Evolutionary conservation across 2,329 filamentous ascomycete genomes (phyloP), one percentile per base, ranked within the genome.

Genomic region (Phyllosticta citribraziliensis): DNA sequence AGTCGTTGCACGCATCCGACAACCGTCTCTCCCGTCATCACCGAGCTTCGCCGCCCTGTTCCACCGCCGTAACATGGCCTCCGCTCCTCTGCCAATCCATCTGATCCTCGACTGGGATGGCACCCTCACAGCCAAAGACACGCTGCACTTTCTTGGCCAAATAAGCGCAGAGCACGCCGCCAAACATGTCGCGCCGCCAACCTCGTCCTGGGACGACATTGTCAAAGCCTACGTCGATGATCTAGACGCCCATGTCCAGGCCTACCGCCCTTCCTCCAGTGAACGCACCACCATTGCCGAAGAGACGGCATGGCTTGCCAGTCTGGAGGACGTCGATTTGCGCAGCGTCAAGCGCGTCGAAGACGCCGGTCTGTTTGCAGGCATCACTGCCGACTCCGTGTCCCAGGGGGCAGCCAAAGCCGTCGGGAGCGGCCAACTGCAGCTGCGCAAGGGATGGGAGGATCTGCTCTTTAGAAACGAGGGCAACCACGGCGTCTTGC

Each of bases 41-140:
- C 58, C 53, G 53, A 24, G 35, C 52, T 24, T 52, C 55, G 52
- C 27, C 53, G 52, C 40, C 53, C n/a, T 25, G 25, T 24, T 54
- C 24, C 58, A 52, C 19, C 20, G 20, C 20, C 25, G 6, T 50
- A 22, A 24, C 51, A 61, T 57, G 59, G 55, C 54, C 56, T 57
- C 55, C 27, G 50, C 55, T 33, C 20, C 54, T 24, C 19, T 24
- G 54, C 60, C 67, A 19, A 66, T 75, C 14, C 70, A 74, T 53
- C 70, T 75, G 65, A 64, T 79, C 8, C 67, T 80, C 14, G 78
- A 80, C 67, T 80, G 74, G 71, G 78, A 80, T 64, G 76, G 77
- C 60, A 80, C 78, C 0, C 66, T 79, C 27, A 79, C 78, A 12
- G 65, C 67, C 51, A 70, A 70, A 22, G 78, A 80, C 64, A 79